Evolutionary conservation across 495 filamentous ascomycete genomes (phyloP), one percentile per base, ranked within the genome.

Genomic region (Penicillium herquei): DNA sequence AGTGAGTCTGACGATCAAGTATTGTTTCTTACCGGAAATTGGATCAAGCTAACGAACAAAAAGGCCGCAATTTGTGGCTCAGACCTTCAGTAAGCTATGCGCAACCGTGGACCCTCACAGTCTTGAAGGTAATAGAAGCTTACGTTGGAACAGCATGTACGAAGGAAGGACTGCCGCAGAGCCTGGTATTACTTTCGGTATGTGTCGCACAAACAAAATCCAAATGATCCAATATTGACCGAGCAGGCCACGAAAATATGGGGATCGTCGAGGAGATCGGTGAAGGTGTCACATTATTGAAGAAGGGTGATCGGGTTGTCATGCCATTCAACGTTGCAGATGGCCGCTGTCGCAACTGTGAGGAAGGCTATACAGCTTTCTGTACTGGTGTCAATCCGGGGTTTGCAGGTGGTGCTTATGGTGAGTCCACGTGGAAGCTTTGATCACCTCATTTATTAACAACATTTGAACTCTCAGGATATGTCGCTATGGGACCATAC

Each of bases 401-500:
- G 0, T 84, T 84, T 63, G 81, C 81, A 8, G 81, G 82, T 21
- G 82, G 81, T 16, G 79, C 80, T 47, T 85, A 84, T 61, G 81
- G 81, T 56, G 44, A 45, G 32, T 7, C 18, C 10, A 26, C 21
- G 4, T 26, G 9, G 10, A 14, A 30, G 11, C 41, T 10, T 33
- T 3, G 39, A 16, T 63, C 10, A 53, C 12, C 1, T 33, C 3
- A 16, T 14, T 7, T 5, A 32, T 32, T 49, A 39, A 49, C 18
- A 39, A 2, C 6, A 0, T n/a, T n/a, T n/a, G n/a, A n/a, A n/a
- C n/a, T n/a, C 3, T 11, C 41, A 70, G 59, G 67, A 4, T 84
- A 84, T 44, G 81, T 84, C n/a, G 74, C 78, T 10, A 83, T 83
- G 81, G 81, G 82, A 3, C 81, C 81, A 3, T 84, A 83, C 60